Percentiles rank a stretch among this genome's conserved stretches.
phyloP scores from a whole-genome alignment of 257 asterid genomes.

The Echium plantagineum region DNA sequence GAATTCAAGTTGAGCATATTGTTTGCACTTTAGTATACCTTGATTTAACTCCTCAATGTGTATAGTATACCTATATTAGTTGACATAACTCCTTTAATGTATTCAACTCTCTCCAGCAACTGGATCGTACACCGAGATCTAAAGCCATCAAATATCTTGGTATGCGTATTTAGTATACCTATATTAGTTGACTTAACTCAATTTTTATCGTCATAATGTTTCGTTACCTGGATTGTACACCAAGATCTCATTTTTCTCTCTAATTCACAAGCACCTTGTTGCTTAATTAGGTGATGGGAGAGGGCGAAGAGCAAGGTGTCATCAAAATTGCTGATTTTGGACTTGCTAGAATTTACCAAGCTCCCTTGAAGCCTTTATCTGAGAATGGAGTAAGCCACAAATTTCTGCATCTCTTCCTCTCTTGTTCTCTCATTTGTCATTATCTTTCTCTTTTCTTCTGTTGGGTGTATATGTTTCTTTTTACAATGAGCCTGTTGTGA shows the following conservation, averaged over 20 bases:
- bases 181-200: too few relatives aligned
- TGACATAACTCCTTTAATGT: conserved; percentile 9
- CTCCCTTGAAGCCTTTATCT: conserved; percentile 74
- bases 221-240: too few relatives aligned
- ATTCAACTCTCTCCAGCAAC: conserved; percentile 50
- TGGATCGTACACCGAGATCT: conserved; percentile 98
- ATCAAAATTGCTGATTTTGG: conserved; percentile 96
- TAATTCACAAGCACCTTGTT: conserved; percentile 10
- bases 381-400: conserved; percentile 76
- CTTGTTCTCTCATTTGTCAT: background rate
- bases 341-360: conserved; percentile 93
- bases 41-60: too few relatives aligned
- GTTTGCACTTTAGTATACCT: background rate
- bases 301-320: conserved; percentile 96
- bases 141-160: conserved; percentile 97
- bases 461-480: too few relatives aligned
- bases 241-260: conserved; percentile 3
- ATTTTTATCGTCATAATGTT: background rate
- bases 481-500: too few relatives aligned
- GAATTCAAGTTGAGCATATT: conserved; percentile 8
- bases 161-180: conserved; percentile 24
- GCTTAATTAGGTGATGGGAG: conserved; percentile 84
- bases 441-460: too few relatives aligned
- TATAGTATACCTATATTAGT: background rate
- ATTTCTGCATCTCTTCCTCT: background rate